These are phyloP conservation scores for Tillandsia leiboldiana DNA, from an alignment of 176 grass and related monocot species.

Conservation along the genomic window DNA sequence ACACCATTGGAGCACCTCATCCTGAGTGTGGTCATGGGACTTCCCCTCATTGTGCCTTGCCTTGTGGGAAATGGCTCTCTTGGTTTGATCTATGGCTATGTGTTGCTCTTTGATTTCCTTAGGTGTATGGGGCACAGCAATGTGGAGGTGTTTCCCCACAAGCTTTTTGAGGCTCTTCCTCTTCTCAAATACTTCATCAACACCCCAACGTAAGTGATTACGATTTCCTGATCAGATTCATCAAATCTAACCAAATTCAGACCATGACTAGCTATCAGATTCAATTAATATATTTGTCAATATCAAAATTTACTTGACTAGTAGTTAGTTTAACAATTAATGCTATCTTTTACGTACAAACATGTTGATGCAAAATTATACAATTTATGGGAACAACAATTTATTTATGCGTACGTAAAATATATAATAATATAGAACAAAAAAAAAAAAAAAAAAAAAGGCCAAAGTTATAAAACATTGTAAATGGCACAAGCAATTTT, in stretches of 20 bases:
- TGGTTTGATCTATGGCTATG: slow-evolving; percentile 50
- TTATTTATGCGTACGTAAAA: too few relatives aligned
- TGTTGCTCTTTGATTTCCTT: slow-evolving; percentile 59
- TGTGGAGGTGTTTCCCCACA: slow-evolving; percentile 67
- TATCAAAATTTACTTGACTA: too few relatives aligned
- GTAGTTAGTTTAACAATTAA: too few relatives aligned
- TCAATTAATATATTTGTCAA: neutral
- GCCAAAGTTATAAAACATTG: too few relatives aligned
- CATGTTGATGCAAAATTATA: too few relatives aligned
- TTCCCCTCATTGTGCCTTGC: slow-evolving; percentile 51
- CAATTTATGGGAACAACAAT: too few relatives aligned
- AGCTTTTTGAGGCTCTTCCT: slow-evolving; percentile 34
- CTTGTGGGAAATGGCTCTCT: slow-evolving; percentile 47
- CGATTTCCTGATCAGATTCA: neutral
- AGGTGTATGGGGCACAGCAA: slow-evolving; percentile 90
- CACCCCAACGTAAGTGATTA: slow-evolving; percentile 49
- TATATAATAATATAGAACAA: too few relatives aligned
- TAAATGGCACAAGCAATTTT: too few relatives aligned
- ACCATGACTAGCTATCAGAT: neutral
- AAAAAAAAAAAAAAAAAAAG: too few relatives aligned
- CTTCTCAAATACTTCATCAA: slow-evolving; percentile 75
- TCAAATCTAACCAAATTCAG: neutral
- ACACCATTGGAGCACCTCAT: slow-evolving; percentile 79
- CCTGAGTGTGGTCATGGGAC: slow-evolving; percentile 45
- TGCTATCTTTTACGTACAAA: too few relatives aligned